Evolutionary conservation across 1,284 basidiomycete species (phyloP).

Genomic region (Phlebopus sp.): DNA sequence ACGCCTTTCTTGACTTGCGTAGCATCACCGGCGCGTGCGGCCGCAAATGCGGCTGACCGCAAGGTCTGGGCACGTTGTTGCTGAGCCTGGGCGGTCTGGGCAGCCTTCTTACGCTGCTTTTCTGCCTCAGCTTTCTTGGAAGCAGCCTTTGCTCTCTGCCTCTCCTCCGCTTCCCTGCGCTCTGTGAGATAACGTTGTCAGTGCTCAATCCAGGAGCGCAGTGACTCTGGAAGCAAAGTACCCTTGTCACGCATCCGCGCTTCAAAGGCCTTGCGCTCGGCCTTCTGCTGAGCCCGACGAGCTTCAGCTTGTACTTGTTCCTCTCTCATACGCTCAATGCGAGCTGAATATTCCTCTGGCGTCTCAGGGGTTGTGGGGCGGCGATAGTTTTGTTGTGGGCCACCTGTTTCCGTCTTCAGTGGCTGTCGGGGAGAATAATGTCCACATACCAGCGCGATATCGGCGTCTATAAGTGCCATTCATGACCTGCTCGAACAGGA

Average conservation of each 20-base stretch:
- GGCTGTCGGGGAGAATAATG: constrained; percentile 9
- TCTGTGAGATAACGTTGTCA: constrained; percentile 35
- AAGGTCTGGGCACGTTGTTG: constrained; percentile 49
- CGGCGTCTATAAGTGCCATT: constrained; percentile 34
- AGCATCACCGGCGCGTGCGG: constrained; percentile 53
- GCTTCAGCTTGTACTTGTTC: constrained; percentile 52
- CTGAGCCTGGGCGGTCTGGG: constrained; percentile 44
- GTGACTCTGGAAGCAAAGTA: constrained; percentile 13
- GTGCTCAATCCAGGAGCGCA: constrained; percentile 10
- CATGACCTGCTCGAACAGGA: constrained; percentile 46
- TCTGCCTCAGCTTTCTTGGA: constrained; percentile 55
- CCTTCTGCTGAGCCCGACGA: constrained; percentile 45
- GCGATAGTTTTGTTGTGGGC: constrained; percentile 17
- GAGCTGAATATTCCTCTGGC: constrained; percentile 47
- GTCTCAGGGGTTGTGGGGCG: constrained; percentile 37
- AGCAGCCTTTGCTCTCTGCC: constrained; percentile 53
- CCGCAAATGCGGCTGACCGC: constrained; percentile 60
- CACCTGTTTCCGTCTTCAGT: constrained; percentile 16
- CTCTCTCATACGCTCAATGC: constrained; percentile 47
- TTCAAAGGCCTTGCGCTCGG: constrained; percentile 50
- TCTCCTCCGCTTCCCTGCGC: constrained; percentile 50
- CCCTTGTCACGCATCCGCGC: constrained; percentile 30
- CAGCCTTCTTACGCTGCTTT: constrained; percentile 48
- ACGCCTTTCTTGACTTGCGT: constrained; percentile 58
- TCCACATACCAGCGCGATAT: constrained; percentile 19